These are phyloP conservation scores for Solanum hybrid DNA, from an alignment of 305 asterid species.

Conservation along the genomic window DNA sequence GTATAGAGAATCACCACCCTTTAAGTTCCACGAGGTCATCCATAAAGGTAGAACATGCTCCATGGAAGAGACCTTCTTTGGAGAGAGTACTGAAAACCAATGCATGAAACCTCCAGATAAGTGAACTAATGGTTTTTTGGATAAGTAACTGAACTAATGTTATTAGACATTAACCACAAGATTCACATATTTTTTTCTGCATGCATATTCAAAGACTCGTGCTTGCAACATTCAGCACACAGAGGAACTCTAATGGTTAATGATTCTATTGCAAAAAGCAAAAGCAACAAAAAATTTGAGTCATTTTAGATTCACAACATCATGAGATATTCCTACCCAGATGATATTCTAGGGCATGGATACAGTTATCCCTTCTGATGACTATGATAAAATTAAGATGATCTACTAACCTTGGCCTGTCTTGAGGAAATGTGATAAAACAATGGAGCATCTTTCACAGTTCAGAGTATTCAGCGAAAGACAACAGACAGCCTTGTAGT, in stretches of 20 bases:
- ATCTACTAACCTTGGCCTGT: conserved; percentile 59
- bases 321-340: not conserved
- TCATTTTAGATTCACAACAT: not conserved
- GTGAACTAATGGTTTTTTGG: not conserved
- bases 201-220: not conserved
- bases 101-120: not conserved
- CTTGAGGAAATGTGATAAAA: conserved; percentile 59
- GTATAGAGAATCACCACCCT: conserved; percentile 31
- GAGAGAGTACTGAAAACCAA: conserved; percentile 58
- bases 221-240: not conserved
- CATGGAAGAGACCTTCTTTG: conserved; percentile 62
- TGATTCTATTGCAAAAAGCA: not conserved
- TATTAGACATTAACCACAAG: not conserved
- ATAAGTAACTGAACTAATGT: not conserved
- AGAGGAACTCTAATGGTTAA: not conserved
- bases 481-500: conserved; percentile 87
- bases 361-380: not conserved
- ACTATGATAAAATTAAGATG: not conserved
- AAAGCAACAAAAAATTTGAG: not conserved
- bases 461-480: conserved; percentile 68
- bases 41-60: conserved; percentile 84
- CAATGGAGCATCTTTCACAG: conserved; percentile 73
- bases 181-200: not conserved
- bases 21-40: conserved; percentile 56
- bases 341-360: not conserved